phyloP scores from a whole-genome alignment of 108 stramenopile species.

The Chaetoceros tenuissimus region DNA sequence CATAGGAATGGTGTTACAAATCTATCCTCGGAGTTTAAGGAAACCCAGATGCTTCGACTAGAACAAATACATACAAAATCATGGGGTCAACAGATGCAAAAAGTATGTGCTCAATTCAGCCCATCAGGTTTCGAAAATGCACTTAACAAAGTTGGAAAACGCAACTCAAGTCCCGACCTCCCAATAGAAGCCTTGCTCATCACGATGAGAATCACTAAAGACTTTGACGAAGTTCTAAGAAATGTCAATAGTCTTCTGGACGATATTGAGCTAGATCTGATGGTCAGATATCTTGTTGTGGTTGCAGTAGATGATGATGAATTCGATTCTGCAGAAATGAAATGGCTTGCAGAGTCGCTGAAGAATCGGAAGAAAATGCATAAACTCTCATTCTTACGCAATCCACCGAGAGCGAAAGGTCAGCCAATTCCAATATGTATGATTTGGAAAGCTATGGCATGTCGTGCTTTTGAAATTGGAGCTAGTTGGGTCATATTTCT shows the following conservation, averaged over 20 bases:
- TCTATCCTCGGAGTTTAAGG: slow-evolving; percentile 1
- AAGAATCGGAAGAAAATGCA: neutral
- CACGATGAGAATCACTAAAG: slow-evolving; percentile 37
- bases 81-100: slow-evolving; percentile 15
- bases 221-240: no score
- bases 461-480: slow-evolving; percentile 21
- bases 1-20: neutral
- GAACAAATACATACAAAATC: neutral
- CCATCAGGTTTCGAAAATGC: slow-evolving; percentile 20
- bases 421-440: slow-evolving; percentile 27
- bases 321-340: slow-evolving; percentile 1
- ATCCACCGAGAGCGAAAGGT: neutral
- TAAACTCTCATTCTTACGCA: slow-evolving; percentile 9
- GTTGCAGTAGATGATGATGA: slow-evolving; percentile 37
- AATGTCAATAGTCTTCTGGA: slow-evolving; percentile 15
- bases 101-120: neutral
- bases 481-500: slow-evolving; percentile 43
- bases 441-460: slow-evolving; percentile 38
- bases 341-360: slow-evolving; percentile 8
- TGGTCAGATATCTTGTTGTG: slow-evolving; percentile 32
- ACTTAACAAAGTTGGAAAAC: slow-evolving; percentile 14
- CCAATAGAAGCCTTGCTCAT: slow-evolving; percentile 38
- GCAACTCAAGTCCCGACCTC: slow-evolving; percentile 25
- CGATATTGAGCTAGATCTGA: slow-evolving; percentile 18
- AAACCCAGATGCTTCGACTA: no score